phyloP scores from a whole-genome alignment of 1,139 yeast genomes.

The Scheffersomyces cryptocercus region DNA sequence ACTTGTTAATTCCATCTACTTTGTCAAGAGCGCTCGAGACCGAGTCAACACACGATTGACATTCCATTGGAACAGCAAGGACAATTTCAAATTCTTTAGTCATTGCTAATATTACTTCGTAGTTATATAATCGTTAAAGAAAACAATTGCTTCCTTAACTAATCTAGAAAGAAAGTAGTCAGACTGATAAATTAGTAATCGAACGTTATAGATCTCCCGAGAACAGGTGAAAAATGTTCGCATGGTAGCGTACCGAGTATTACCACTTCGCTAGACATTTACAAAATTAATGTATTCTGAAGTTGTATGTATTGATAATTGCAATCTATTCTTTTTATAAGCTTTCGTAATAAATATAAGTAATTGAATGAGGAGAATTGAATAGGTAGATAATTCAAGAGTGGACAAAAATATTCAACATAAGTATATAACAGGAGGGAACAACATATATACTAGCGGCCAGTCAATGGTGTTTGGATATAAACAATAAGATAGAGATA shows the following conservation, averaged over 20 bases:
- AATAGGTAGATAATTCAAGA: not conserved
- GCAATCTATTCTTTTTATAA: no score
- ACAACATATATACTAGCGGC: not conserved
- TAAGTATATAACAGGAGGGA: not conserved
- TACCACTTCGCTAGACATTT: no score
- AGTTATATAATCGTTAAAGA: no score
- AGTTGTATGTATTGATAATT: no score
- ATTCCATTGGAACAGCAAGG: constrained; percentile 78
- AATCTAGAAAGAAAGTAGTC: no score
- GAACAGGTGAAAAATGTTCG: no score
- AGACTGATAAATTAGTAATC: no score
- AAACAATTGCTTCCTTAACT: no score
- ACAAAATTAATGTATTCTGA: no score
- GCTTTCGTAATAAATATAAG: no score
- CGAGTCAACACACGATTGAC: constrained; percentile 66
- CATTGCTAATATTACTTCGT: not conserved
- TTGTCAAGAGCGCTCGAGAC: constrained; percentile 54
- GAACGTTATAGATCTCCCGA: no score
- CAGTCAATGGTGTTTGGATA: not conserved
- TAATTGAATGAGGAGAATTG: not conserved
- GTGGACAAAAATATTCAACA: not conserved
- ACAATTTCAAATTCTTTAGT: constrained; percentile 50
- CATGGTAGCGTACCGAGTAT: no score
- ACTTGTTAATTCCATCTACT: constrained; percentile 46
- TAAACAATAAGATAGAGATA: not conserved